Evolutionary conservation across 345 rosid species (phyloP).

Genomic region (Lagerstroemia speciosa): DNA sequence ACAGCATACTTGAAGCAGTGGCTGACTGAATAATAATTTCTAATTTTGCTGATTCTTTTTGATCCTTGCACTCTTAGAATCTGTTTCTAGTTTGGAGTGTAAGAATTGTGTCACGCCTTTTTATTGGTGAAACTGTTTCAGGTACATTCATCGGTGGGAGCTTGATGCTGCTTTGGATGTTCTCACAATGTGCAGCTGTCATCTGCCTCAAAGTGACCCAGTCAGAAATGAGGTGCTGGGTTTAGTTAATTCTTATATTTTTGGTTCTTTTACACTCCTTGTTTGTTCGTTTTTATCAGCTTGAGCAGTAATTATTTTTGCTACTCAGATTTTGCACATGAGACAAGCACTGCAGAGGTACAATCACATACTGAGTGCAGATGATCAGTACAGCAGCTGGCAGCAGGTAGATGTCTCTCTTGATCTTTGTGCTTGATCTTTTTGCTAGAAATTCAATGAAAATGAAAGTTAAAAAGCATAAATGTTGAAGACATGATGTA

Average conservation of each 20-base stretch:
- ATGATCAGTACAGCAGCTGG: conserved; percentile 89
- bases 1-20: too few relatives aligned
- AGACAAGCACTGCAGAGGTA: conserved; percentile 84
- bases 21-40: not conserved
- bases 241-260: conserved; percentile 12
- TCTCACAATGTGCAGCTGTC: conserved; percentile 97
- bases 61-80: not conserved
- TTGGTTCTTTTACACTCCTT: not conserved
- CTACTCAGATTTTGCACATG: conserved; percentile 55
- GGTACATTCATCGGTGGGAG: conserved; percentile 92
- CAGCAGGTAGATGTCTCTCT: conserved; percentile 58
- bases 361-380: conserved; percentile 79
- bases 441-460: not conserved
- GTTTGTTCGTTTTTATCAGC: not conserved
- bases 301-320: not conserved
- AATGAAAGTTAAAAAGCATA: not conserved
- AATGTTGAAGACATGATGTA: not conserved
- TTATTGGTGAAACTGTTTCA: conserved; percentile 14
- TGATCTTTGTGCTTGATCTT: not conserved
- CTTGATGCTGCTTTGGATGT: conserved; percentile 85
- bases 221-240: conserved; percentile 52
- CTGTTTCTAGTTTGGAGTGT: not conserved
- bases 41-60: not conserved
- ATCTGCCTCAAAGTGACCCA: conserved; percentile 57
- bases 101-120: not conserved